Conservation (phyloP, 306 rosid species). For the Hippophae rhamnoides region DNA sequence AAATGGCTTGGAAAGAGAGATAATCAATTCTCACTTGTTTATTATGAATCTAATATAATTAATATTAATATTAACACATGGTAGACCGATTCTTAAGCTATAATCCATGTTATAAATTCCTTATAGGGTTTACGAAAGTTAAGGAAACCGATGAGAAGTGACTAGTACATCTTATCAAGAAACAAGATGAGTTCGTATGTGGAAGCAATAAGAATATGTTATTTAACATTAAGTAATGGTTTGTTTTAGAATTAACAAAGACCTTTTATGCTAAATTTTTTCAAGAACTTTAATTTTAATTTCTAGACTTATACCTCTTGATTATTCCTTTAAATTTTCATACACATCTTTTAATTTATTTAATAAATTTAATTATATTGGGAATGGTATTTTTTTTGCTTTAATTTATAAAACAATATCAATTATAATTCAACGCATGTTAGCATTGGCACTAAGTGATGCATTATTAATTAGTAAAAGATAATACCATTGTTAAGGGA, state of each 20-base stretch:
- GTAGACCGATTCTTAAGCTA: slow-evolving; percentile 11
- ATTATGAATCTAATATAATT: slow-evolving; percentile 11
- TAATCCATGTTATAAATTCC: slow-evolving; percentile 9
- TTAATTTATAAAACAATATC: too few relatives aligned
- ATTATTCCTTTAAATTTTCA: too few relatives aligned
- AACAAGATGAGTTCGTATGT: slow-evolving; percentile 1
- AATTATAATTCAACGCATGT: too few relatives aligned
- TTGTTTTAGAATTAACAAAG: not conserved
- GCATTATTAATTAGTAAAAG: too few relatives aligned
- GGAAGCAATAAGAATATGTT: not conserved
- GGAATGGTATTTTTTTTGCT: too few relatives aligned
- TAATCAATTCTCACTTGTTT: not conserved
- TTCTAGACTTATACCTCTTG: too few relatives aligned
- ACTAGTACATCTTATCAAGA: slow-evolving; percentile 7
- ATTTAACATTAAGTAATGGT: not conserved
- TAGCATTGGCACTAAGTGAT: too few relatives aligned
- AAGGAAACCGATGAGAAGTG: slow-evolving; percentile 3
- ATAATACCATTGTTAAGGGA: too few relatives aligned
- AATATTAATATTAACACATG: slow-evolving; percentile 1
- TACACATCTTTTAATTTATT: too few relatives aligned
- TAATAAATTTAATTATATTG: too few relatives aligned
- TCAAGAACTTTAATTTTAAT: not conserved
- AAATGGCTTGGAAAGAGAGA: slow-evolving; percentile 4
- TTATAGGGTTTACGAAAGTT: slow-evolving; percentile 2
- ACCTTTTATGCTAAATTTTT: slow-evolving; percentile 8